Evolutionary conservation across 805 yeast species (phyloP).

Genomic region (Sugiyamaella valdiviana): DNA sequence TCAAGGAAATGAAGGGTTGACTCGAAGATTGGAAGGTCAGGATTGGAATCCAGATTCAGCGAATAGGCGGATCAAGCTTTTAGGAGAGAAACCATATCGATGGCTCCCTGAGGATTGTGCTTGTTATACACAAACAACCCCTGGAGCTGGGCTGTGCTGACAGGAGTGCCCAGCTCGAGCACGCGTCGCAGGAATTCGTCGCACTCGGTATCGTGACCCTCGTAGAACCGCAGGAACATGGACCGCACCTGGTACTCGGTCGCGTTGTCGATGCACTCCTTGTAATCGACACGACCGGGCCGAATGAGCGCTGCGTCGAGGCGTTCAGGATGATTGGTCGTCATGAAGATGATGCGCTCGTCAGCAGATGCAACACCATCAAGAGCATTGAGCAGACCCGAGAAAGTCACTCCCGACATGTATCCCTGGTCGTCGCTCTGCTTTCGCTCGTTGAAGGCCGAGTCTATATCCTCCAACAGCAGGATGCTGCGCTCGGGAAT

Average conservation of each 20-base stretch:
- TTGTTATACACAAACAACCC: slow-evolving; percentile 93
- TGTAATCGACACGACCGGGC: slow-evolving; percentile 91
- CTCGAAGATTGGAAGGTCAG: background rate
- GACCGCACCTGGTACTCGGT: slow-evolving; percentile 65
- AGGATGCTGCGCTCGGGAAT: slow-evolving; percentile 84
- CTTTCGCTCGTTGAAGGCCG: slow-evolving; percentile 81
- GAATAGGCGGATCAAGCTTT: no score
- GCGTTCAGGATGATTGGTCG: slow-evolving; percentile 93
- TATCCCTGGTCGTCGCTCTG: slow-evolving; percentile 74
- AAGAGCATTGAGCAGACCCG: slow-evolving; percentile 86
- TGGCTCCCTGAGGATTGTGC: slow-evolving; percentile 69
- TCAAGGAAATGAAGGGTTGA: slow-evolving; percentile 17
- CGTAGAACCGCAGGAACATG: slow-evolving; percentile 88
- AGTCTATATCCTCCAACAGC: slow-evolving; percentile 88
- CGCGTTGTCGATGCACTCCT: slow-evolving; percentile 82
- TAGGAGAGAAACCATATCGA: slow-evolving; percentile 45
- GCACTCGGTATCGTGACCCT: slow-evolving; percentile 48
- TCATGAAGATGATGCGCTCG: slow-evolving; percentile 94
- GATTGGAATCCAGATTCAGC: no score
- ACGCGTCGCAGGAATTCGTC: slow-evolving; percentile 45
- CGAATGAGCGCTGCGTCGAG: slow-evolving; percentile 88
- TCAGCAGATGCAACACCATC: slow-evolving; percentile 98
- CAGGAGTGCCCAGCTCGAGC: slow-evolving; percentile 43
- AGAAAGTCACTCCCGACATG: slow-evolving; percentile 85
- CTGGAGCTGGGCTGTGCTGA: slow-evolving; percentile 92